Conservation (phyloP, 176 grass and related monocot species). For the Oryza officinalis region DNA sequence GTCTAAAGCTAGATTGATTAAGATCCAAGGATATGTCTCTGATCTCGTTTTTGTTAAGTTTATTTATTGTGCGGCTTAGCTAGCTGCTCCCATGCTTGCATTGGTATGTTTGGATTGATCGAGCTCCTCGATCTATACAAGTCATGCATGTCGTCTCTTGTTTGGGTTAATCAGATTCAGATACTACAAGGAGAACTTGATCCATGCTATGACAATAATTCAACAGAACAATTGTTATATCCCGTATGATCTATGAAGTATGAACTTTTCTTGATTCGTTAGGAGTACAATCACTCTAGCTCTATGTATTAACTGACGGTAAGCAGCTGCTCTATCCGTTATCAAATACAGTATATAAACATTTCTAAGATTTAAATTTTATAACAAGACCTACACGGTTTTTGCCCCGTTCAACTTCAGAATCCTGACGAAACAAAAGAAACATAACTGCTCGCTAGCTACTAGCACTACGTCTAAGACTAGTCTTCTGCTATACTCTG, state of each 20-base stretch:
- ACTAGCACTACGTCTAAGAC: neutral
- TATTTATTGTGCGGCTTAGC: neutral
- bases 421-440: neutral
- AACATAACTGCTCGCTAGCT: neutral
- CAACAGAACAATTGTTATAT: no score
- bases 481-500: neutral
- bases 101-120: no score
- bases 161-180: neutral
- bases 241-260: no score
- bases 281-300: no score
- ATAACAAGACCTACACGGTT: neutral
- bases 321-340: no score
- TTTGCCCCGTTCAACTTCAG: neutral
- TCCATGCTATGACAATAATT: no score
- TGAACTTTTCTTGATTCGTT: no score
- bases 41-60: neutral
- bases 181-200: no score
- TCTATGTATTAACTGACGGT: no score
- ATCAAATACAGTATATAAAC: no score
- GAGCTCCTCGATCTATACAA: neutral
- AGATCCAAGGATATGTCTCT: slow-evolving; percentile 45
- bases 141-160: neutral
- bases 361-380: no score
- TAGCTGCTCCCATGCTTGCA: neutral
- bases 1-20: slow-evolving; percentile 15